Conservation (phyloP, 2,329 filamentous ascomycete genomes). For the Cadophora luteo-olivacea region DNA sequence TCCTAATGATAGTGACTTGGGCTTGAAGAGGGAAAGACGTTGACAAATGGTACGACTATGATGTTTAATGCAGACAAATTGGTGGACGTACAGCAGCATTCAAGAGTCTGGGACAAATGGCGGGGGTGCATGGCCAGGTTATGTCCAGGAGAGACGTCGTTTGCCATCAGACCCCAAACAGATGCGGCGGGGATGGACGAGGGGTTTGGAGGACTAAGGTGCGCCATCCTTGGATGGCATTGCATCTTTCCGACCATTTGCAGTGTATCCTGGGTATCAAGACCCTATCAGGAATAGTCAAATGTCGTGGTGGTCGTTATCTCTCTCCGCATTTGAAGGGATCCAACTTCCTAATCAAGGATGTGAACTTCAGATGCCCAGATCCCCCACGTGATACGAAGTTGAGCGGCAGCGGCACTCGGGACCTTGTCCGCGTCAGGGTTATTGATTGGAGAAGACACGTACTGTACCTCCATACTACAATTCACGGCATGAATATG, state of each 20-base stretch:
- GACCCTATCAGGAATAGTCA: constrained; percentile 32
- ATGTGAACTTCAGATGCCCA: not conserved
- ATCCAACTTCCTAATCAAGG: constrained; percentile 30
- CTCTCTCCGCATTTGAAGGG: constrained; percentile 25
- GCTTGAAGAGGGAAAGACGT: constrained; percentile 28
- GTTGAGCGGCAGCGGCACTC: constrained; percentile 1
- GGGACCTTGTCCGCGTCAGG: not conserved
- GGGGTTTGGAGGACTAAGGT: not conserved
- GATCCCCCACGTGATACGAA: constrained; percentile 11
- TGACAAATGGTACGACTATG: constrained; percentile 23
- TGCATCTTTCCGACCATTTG: too few species aligned
- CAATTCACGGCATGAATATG: not conserved
- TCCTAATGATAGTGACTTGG: constrained; percentile 8
- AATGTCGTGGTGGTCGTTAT: not conserved
- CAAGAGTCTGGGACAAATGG: not conserved
- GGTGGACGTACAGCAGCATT: constrained; percentile 1
- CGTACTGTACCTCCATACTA: not conserved
- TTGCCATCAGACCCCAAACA: not conserved
- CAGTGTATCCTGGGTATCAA: constrained; percentile 23
- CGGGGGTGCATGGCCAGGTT: constrained; percentile 12
- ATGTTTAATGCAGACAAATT: not conserved
- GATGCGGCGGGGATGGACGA: too few species aligned
- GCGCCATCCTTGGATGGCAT: not conserved
- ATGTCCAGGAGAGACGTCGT: constrained; percentile 13
- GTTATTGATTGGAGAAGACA: not conserved